Base-by-base conservation (phyloP, 164 flowering plant species). In the Aristolochia californica region DNA sequence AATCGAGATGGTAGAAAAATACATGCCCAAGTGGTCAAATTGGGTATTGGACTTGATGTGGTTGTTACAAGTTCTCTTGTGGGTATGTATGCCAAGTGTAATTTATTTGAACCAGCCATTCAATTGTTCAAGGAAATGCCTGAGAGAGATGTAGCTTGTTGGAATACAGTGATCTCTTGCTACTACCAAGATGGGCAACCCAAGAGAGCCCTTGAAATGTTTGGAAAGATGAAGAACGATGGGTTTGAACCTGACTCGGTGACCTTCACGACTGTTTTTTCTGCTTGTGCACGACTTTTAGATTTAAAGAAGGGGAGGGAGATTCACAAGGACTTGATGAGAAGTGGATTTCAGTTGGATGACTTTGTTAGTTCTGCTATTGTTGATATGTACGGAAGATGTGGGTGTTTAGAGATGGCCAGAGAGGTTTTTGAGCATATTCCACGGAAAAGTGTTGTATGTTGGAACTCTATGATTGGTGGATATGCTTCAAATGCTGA, bases 371-470 rank as follows among this genome's bases (percentile, higher is more conserved):
- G 73, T 48, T 77, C 89, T 53, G 80, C 87, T 38, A 80, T 84
- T 56, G 89, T 87, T 21, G 70, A 70, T 49, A 57, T 70, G 91
- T 87, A 87, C 70, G 87, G 89, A n/a, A 80, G 77, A 78, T 84
- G 86, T 66, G 84, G 86, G 15, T 66, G 70, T 56, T 48, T 81
- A 55, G 78, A 78, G 16, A 74, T 60, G 73, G 95, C 95, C 28
- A 72, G 53, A 56, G 79, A 68, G 48, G 72, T 83, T 49, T 84
- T 87, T 12, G 81, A 83, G 56, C 64, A 67, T 61, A 76, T 80
- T 12, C 72, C 66, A 9, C 54, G 55, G 27, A 80, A 74, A 66
- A 69, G 62, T 44, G 73, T 74, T 25, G 83, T 81, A 49, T 65
- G 78, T 40, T 81, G 86, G 85, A 83, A 83, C 67, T 67, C 91